Base-by-base conservation (phyloP, 495 filamentous ascomycete species). In the Evernia prunastri region DNA sequence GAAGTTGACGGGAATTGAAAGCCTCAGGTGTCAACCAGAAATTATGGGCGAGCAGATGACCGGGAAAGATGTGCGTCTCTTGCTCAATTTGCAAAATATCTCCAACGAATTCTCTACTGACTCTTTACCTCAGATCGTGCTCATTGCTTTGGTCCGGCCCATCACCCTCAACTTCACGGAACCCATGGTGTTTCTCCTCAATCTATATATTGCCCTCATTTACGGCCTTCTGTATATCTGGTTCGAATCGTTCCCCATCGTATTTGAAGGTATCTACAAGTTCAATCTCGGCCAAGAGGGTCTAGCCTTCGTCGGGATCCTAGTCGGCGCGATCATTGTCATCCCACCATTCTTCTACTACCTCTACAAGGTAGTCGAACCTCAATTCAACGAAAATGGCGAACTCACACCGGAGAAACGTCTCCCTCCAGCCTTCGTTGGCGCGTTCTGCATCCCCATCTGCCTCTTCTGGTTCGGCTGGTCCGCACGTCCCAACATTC, bases 381-480 rank as follows among this genome's bases (percentile, higher is more conserved):
- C 70, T 0, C 63, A 76, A 49, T 75, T 82, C 63, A 73, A 81
- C 67, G 64, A 68, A 8, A 67, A 75, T 3, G 74, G 78, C 59
- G 69, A 77, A 23, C 29, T 80, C 31, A 47, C 73, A 56, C 74
- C 78, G 27, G 81, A 84, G 59, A 67, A 72, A 43, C 71, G 77
- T 4, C 71, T 84, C 0, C 70, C 68, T 1, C 74, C 78, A 2
- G 78, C 80, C 7, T 73, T 78, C 35, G 33, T 65, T 72, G 58
- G 61, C 61, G 23, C 70, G 65, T 77, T 81, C 59, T 73, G 8
- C 10, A 75, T 87, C 4, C 82, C 84, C 0, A 73, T 82, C 18
- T 76, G 74, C 9, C 71, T 87, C 3, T 83, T 86, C 70, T 86
- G 83, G 82, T 81, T 87, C 63, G 85, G 80, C 2, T 83, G 82